Percentiles rank a stretch among this genome's conserved stretches.
Conservation (phyloP, 2,329 filamentous ascomycete genomes). For the Magnaporthiopsis rhizophila region DNA sequence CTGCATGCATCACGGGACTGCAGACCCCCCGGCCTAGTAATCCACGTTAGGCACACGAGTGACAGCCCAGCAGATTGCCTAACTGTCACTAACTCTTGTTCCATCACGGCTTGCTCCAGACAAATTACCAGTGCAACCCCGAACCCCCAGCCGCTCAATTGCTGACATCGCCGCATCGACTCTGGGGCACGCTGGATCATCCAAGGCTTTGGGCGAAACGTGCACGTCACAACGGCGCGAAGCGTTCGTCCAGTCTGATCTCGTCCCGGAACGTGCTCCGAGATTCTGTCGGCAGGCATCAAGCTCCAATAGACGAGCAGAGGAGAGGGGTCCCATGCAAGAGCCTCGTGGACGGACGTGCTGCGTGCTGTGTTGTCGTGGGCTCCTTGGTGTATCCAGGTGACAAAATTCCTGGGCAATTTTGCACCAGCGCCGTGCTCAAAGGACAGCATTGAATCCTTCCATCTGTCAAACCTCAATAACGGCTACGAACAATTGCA, state of each 20-base stretch:
- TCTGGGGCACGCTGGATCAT: not conserved
- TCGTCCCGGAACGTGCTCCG: not conserved
- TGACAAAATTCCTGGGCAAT: not conserved
- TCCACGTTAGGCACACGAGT: slow-evolving; percentile 11
- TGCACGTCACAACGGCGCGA: not conserved
- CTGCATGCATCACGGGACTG: slow-evolving; percentile 6
- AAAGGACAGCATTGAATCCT: not conserved
- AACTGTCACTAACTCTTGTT: not conserved
- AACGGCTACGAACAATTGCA: not conserved
- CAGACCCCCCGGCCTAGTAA: slow-evolving; percentile 13
- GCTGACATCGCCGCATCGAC: not conserved
- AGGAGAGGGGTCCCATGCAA: not conserved
- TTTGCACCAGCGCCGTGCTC: not conserved
- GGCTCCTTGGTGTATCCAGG: not conserved
- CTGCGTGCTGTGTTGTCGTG: not conserved
- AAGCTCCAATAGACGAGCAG: not conserved
- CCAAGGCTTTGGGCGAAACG: no score
- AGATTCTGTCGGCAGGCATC: not conserved
- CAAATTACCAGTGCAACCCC: not conserved
- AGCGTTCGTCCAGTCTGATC: not conserved
- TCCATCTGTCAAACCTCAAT: not conserved
- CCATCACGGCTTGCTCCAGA: not conserved
- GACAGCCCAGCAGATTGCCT: not conserved
- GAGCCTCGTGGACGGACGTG: not conserved
- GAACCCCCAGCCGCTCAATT: not conserved